phyloP scores from a whole-genome alignment of 371 early-diverging fungal genomes.

The Amoeboaphelidium protococcarum region DNA sequence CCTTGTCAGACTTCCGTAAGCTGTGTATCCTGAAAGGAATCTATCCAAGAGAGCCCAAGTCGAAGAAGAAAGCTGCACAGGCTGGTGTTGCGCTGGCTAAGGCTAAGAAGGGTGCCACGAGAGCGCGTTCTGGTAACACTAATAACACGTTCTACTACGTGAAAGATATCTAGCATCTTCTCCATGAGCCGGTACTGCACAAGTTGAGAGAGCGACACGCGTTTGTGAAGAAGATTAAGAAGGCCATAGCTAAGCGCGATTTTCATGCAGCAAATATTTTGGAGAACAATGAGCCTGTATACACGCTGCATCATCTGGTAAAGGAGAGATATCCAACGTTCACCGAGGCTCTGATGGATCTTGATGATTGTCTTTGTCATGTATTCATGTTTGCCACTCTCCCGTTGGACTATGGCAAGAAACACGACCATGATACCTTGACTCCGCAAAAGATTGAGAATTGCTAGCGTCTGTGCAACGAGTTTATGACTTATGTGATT shows the following conservation, averaged over 20 bases:
- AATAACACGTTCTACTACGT: constrained; percentile 54
- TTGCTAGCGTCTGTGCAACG: constrained; percentile 51
- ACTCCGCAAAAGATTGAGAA: constrained; percentile 6
- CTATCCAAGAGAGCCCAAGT: constrained; percentile 83
- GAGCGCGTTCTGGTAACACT: constrained; percentile 10
- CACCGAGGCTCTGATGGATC: constrained; percentile 71
- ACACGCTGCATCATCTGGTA: constrained; percentile 69
- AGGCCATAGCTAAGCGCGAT: constrained; percentile 54
- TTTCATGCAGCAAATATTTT: constrained; percentile 38
- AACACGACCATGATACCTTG: constrained; percentile 23
- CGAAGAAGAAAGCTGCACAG: constrained; percentile 46
- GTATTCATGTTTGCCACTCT: constrained; percentile 39
- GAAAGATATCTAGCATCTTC: constrained; percentile 77
- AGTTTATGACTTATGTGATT: constrained; percentile 77
- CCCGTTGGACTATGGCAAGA: constrained; percentile 37
- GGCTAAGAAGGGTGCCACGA: constrained; percentile 46
- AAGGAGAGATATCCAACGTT: constrained; percentile 89
- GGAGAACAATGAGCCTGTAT: constrained; percentile 43
- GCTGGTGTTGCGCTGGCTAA: too few relatives aligned
- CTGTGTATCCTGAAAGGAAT: constrained; percentile 94
- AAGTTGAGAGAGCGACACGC: constrained; percentile 75
- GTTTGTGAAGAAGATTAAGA: constrained; percentile 52
- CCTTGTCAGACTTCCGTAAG: constrained; percentile 78
- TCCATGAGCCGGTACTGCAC: constrained; percentile 62
- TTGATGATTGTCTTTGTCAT: constrained; percentile 89